Percentiles rank a stretch among this genome's conserved stretches.
Conservation (phyloP, 768 basidiomycete genomes). For the Mycena haematopus region DNA sequence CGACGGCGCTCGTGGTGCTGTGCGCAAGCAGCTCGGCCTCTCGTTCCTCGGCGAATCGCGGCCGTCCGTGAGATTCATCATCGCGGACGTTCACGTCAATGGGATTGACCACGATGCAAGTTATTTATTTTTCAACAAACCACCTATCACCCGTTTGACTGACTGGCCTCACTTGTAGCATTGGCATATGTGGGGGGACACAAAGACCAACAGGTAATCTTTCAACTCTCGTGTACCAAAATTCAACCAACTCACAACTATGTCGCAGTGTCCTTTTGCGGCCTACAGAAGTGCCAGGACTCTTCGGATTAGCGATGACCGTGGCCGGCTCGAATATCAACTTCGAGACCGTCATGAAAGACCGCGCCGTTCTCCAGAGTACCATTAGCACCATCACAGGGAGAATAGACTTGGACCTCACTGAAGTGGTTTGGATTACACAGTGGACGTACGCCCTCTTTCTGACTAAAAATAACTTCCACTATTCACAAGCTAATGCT, state of each 20-base stretch:
- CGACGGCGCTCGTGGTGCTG: conserved; percentile 31
- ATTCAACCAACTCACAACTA: too few species aligned
- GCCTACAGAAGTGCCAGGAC: background rate
- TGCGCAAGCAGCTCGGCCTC: conserved; percentile 34
- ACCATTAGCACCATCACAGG: background rate
- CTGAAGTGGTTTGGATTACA: background rate
- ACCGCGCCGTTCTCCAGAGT: background rate
- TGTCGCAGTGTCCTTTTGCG: background rate
- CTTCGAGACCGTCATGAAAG: background rate
- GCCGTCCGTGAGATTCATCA: conserved; percentile 26
- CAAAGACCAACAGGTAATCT: too few species aligned
- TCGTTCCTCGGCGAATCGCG: conserved; percentile 38
- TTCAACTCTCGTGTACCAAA: too few species aligned
- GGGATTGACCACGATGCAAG: too few species aligned
- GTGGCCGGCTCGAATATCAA: background rate
- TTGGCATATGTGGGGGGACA: too few species aligned
- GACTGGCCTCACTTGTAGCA: too few species aligned
- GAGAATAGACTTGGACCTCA: background rate
- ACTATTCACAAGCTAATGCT: too few species aligned
- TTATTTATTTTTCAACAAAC: too few species aligned
- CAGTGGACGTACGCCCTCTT: conserved; percentile 1
- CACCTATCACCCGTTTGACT: too few species aligned
- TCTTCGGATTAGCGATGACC: background rate
- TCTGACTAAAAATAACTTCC: too few species aligned
- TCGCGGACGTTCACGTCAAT: too few species aligned